Base-by-base conservation (phyloP, 192 early-diverging fungal species). In the Mortierella claussenii region DNA sequence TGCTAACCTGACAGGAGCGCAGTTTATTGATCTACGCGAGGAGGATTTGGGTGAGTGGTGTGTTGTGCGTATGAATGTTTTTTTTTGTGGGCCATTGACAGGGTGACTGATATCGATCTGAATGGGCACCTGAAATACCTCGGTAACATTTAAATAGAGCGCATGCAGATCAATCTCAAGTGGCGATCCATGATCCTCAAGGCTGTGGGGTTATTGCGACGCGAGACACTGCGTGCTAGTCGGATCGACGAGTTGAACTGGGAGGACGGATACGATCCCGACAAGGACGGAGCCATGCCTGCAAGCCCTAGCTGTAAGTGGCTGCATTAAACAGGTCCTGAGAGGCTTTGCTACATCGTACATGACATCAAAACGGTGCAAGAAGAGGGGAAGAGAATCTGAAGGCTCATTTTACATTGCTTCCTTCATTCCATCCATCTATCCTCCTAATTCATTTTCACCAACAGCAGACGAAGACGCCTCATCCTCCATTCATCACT, bases 121-220 rank as follows among this genome's bases (percentile, higher is more conserved):
- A n/a, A n/a, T n/a, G n/a, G n/a, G n/a, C n/a, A n/a, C n/a, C 40
- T 42, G 40, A 46, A 46, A 46, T 21, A 17, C 17, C 17, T 46
- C n/a, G n/a, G n/a, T n/a, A n/a, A n/a, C n/a, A n/a, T n/a, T n/a
- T n/a, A n/a, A n/a, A 42, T 26, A 68, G 60, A 64, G 26, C 51
- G 65, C 15, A 80, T 80, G 79, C 63, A 68, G 45, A 73, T 80
- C 60, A 80, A 80, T 43, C 64, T 67, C n/a, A 69, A 73, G 55
- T 80, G 79, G 79, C 42, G 69, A n/a, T 52, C 58, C 26, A 73
- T 80, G 69, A 80, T 80, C 54, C 65, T 80, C 61, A 73, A 67
- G 60, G 79, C 69, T 40, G 79, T 80, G 18, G 65, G 60, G 11
- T 68, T 73, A 60, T 63, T 80, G 5, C 69, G 79, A 32, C 63